Conservation (phyloP, 2,329 filamentous ascomycete genomes). For the Fusarium haematococcum region DNA sequence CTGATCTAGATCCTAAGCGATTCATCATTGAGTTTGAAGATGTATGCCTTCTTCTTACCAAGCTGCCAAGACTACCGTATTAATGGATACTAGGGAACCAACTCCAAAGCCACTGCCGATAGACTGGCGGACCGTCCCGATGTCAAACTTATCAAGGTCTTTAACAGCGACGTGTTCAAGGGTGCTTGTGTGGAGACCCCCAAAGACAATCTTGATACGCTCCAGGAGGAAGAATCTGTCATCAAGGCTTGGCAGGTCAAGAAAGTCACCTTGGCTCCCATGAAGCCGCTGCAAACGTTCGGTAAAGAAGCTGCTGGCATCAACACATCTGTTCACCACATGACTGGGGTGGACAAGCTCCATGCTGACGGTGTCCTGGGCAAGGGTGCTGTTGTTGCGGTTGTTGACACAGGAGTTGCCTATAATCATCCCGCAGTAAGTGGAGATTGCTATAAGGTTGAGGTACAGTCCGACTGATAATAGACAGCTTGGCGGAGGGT, state of each 20-base stretch:
- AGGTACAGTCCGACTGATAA: neutral
- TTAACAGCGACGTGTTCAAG: neutral
- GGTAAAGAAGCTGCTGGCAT: neutral
- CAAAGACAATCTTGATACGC: neutral
- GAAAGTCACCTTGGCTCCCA: neutral
- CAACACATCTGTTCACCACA: neutral
- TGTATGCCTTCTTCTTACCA: neutral
- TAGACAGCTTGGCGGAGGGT: conserved; percentile 40
- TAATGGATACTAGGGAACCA: neutral
- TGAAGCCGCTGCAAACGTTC: neutral
- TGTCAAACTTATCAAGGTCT: neutral
- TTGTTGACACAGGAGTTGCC: neutral
- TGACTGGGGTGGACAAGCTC: neutral
- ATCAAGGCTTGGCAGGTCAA: neutral
- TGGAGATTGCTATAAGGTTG: no score
- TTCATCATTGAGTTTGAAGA: neutral
- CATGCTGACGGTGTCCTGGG: neutral
- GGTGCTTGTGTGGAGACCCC: neutral
- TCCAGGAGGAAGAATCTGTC: neutral
- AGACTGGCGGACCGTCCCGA: neutral
- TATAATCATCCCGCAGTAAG: neutral
- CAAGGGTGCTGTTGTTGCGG: neutral
- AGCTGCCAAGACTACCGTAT: neutral
- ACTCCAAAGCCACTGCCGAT: neutral
- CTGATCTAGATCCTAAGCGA: neutral